Evolutionary conservation across 2,329 filamentous ascomycete species (phyloP), one percentile per base, ranked within the genome.

Genomic region (Aspergillus aculeatinus): DNA sequence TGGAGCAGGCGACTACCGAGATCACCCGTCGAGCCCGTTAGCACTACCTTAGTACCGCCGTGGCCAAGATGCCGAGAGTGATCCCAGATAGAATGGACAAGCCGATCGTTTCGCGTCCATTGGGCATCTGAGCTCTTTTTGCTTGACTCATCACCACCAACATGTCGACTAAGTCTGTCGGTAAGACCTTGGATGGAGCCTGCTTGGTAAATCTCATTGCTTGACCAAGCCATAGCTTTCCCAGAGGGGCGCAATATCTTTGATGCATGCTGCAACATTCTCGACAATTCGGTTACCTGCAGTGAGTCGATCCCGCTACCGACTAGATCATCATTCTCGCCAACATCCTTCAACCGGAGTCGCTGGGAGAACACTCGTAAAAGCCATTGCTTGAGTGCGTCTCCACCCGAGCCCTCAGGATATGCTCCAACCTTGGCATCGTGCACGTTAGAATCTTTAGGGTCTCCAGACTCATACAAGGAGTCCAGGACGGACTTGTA

Each of bases 401-500:
- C 51, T 12, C 31, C 19, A 16, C 9, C 39, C 12, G 51, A 29
- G 14, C 31, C 33, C 12, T 39, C 16, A 12, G 33, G 21, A 14
- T 29, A 16, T 39, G 16, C 35, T 16, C 11, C 25, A 21, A 14
- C n/a, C 3, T 12, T 5, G 33, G 11, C 12, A 35, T 16, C 33
- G 21, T n/a, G 21, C 19, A 12, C 2, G 21, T 12, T 27, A 16
- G 31, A 14, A 16, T 2, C 2, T 2, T 19, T 6, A 19, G 39
- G 7, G 14, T 44, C 39, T 7, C 5, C 16, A 7, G 39, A n/a
- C 3, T 44, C 33, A 35, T 60, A 58, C 4, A 61, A 2, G 2
- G 29, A 44, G 7, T 67, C 59, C 19, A 68, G 59, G 5, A 65
- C 61, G 3, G 55, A 27, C 11, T 48, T 44, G 44, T 67, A 69